Base-by-base conservation (phyloP, 2,329 filamentous ascomycete species). In the Alternaria alternata region DNA sequence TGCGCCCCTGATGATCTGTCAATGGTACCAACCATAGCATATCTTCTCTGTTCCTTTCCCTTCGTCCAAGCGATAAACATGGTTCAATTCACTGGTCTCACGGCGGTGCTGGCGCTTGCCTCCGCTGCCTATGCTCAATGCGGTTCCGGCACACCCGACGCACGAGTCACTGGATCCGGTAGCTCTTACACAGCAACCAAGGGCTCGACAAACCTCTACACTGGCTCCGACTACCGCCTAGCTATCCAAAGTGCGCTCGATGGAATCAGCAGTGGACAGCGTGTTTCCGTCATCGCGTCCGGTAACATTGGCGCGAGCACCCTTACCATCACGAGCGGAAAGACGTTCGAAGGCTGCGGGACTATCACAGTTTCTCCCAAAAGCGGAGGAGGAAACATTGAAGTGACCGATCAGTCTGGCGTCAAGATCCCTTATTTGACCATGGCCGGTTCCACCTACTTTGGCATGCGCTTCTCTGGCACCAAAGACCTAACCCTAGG, bases 301-400 rank as follows among this genome's bases (percentile, higher is more conserved):
- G 85, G 85, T 4, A 84, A 83, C 43, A 86, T 87, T 53, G 85
- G 85, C 30, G 80, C 83, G n/a, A 80, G 69, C 65, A 86, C 83
- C 36, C 83, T 87, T 69, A 80, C 73, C 24, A 81, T 87, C 62
- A 65, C 69, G 34, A 83, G 81, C 67, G 85, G 85, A 57, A 86
- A 86, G 73, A 87, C 78, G 42, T 87, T 88, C 48, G 86, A 88
- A 64, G 85, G 84, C 32, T 87, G 86, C 69, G 85, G 86, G 42
- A 86, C 85, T 44, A 85, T 88, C 71, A 79, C 87, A 57, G 79
- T 78, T 0, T 81, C 68, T 24, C 73, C 70, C 56, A 79, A 73
- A 5, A 65, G 69, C 36, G 84, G 82, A 1, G 81, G 80, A 20
- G 86, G 86, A 18, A 84, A 85, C 46, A 87, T 88, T 49, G 85